Percentiles rank a stretch among this genome's conserved stretches.
phyloP scores from a whole-genome alignment of 352 stramenopile species.

The Elongisporangium anandrum region DNA sequence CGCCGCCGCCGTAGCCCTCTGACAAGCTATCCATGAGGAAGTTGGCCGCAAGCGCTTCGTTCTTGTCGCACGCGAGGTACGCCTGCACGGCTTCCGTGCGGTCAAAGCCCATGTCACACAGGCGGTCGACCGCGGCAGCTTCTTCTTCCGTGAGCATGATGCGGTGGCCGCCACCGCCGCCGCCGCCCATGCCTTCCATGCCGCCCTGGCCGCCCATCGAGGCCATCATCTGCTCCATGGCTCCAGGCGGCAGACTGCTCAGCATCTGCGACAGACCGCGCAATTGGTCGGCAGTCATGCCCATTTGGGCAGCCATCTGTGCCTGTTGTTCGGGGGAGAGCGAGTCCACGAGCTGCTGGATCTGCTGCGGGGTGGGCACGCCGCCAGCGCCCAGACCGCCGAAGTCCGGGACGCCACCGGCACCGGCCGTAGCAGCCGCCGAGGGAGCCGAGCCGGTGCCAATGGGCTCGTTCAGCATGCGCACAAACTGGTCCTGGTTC shows the following conservation, averaged over 20 bases:
- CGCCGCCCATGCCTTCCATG: constrained; percentile 40
- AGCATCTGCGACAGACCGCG: constrained; percentile 85
- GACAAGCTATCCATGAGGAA: constrained; percentile 95
- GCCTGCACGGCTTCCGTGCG: constrained; percentile 93
- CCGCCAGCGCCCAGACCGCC: constrained; percentile 30
- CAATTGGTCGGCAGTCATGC: constrained; percentile 82
- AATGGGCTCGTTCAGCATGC: constrained; percentile 87
- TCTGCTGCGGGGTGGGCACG: constrained; percentile 79
- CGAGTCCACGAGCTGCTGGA: constrained; percentile 79
- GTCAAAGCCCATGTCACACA: constrained; percentile 88
- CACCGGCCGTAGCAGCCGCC: constrained; percentile 10
- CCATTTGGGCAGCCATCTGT: constrained; percentile 83
- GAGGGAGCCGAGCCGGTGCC: constrained; percentile 33
- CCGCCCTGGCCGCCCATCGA: constrained; percentile 60
- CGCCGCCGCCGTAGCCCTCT: constrained; percentile 47
- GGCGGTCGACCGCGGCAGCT: constrained; percentile 62
- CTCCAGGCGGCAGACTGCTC: constrained; percentile 73
- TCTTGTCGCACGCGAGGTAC: constrained; percentile 99
- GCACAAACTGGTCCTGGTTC: constrained; percentile 85
- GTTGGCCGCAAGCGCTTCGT: constrained; percentile 98
- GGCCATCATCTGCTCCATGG: constrained; percentile 86
- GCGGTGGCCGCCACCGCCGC: constrained; percentile 35
- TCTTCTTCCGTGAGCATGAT: constrained; percentile 83
- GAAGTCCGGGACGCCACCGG: constrained; percentile 38
- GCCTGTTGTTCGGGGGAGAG: constrained; percentile 70